Evolutionary conservation across 305 asterid species (phyloP), one percentile per base, ranked within the genome.

Genomic region (Fraxinus angustifolia): DNA sequence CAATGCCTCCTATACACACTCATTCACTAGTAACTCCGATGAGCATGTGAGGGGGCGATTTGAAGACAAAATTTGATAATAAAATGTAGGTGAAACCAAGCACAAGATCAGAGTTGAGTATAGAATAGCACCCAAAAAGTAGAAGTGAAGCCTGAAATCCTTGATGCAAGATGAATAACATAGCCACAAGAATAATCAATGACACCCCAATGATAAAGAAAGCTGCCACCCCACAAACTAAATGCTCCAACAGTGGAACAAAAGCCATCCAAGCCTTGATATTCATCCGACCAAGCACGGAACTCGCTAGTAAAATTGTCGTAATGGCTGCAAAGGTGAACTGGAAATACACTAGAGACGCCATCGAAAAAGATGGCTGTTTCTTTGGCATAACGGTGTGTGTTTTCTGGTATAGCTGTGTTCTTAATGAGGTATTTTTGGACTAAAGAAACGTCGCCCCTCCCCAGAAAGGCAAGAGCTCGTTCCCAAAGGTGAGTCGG

Each of bases 251-350:
- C 92, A 0, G 97, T 92, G 95, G 97, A 79, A 92, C 97, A 75
- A 92, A 92, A 81, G 91, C 92, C 93, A 92, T 92, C 97, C 94
- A 91, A 14, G 94, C 97, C 71, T 73, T 90, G 56, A 92, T 91
- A 42, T 88, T 90, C 95, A 92, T 92, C 84, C 97, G 74, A 72
- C 91, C 97, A 85, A 92, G 78, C 10, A 92, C 93, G 6, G 93
- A 89, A 0, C 97, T 95, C 10, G 94, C 97, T 8, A 92, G 84
- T 75, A 92, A 35, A n/a, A 93, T 76, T 74, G 90, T 86, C 0
- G 98, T 92, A 45, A 93, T 92, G 3, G 97, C 95, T 0, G 98
- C 98, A 76, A 93, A 93, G 0, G 92, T 89, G 88, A 90, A 93
- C 90, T 92, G 97, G 42, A 93, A 93, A 79, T 93, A 94, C 0